Evolutionary conservation across 2,329 filamentous ascomycete genomes (phyloP).

Genomic region (Zymoseptoria brevis): DNA sequence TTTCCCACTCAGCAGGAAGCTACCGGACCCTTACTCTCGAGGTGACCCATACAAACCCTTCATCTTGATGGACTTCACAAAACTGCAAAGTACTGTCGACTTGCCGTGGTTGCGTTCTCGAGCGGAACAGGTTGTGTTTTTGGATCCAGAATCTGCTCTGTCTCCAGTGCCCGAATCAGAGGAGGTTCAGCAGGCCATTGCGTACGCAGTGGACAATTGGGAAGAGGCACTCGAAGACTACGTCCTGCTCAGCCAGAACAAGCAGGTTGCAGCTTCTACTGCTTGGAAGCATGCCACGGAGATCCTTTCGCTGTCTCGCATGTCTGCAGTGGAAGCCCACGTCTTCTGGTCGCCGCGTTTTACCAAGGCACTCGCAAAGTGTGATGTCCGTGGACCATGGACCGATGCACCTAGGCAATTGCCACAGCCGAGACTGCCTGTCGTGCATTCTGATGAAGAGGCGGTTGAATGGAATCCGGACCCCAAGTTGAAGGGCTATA

Average conservation of each 20-base stretch:
- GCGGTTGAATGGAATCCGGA: conserved; percentile 20
- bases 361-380: conserved; percentile 1
- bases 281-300: conserved; percentile 28
- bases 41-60: conserved; percentile 31
- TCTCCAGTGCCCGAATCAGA: conserved; percentile 18
- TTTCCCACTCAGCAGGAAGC: conserved; percentile 19
- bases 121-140: conserved; percentile 10
- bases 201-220: conserved; percentile 31
- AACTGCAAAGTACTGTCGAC: background rate
- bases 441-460: conserved; percentile 4
- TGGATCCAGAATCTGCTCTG: conserved; percentile 9
- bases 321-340: conserved; percentile 26
- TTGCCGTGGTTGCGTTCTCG: conserved; percentile 10
- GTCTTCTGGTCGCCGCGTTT: conserved; percentile 25
- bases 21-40: conserved; percentile 27
- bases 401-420: background rate
- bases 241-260: conserved; percentile 4
- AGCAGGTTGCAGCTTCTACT: conserved; percentile 9
- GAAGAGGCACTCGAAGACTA: conserved; percentile 23
- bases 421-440: conserved; percentile 2
- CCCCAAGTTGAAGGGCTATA: background rate
- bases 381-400: conserved; percentile 10
- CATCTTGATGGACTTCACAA: conserved; percentile 12
- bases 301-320: conserved; percentile 21
- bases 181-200: conserved; percentile 24